Evolutionary conservation across 2,329 filamentous ascomycete genomes (phyloP).

Genomic region (Venturia oleaginea): DNA sequence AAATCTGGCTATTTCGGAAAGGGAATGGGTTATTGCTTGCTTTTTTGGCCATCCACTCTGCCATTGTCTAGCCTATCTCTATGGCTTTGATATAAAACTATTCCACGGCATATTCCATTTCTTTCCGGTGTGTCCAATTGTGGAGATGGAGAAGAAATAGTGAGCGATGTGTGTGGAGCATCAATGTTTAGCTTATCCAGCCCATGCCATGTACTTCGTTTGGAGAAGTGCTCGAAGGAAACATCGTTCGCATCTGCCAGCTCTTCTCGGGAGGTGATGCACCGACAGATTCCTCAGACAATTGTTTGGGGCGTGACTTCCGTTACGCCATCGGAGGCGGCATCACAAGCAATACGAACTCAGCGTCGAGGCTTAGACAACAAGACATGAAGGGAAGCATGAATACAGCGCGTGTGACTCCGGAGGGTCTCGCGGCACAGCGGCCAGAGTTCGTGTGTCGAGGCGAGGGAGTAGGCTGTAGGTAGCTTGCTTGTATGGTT

Average conservation of each 20-base stretch:
- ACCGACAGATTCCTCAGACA: not conserved
- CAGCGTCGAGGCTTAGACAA: not conserved
- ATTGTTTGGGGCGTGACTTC: not conserved
- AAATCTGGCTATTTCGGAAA: not conserved
- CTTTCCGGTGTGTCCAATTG: not conserved
- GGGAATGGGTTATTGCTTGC: not conserved
- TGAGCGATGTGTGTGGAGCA: not conserved
- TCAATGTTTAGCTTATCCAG: not conserved
- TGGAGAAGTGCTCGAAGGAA: not conserved
- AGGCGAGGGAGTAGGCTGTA: not conserved
- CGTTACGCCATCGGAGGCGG: not conserved
- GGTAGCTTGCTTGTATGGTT: not conserved
- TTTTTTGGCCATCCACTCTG: not conserved
- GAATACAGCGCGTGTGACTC: not conserved
- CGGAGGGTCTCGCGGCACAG: not conserved
- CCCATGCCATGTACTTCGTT: not conserved
- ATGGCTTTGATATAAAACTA: not conserved
- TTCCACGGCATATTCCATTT: not conserved
- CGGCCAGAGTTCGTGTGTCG: not conserved
- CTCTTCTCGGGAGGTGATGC: not conserved
- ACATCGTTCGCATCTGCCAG: not conserved
- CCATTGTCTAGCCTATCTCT: not conserved
- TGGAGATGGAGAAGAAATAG: not conserved
- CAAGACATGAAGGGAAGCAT: not conserved
- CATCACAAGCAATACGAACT: not conserved